Evolutionary conservation across 2,329 filamentous ascomycete species (phyloP).

Genomic region (Hirsutella thompsonii): DNA sequence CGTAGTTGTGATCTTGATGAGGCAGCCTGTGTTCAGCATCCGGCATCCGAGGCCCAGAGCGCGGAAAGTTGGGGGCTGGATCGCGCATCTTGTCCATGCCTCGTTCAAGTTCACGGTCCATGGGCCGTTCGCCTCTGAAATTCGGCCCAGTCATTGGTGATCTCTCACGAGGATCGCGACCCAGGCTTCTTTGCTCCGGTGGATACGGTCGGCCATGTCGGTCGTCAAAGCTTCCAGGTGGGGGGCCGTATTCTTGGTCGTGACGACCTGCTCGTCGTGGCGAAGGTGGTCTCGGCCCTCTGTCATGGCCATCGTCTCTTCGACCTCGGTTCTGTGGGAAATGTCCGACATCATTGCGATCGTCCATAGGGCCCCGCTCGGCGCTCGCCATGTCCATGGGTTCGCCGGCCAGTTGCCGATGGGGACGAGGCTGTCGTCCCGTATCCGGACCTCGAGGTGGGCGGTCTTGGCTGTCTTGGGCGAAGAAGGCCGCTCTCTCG

Average conservation of each 20-base stretch:
- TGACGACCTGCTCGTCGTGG: slow-evolving; percentile 28
- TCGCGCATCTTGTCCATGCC: slow-evolving; percentile 27
- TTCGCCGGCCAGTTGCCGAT: slow-evolving; percentile 14
- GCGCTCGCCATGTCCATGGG: slow-evolving; percentile 30
- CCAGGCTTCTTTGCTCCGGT: slow-evolving; percentile 16
- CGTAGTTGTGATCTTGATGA: slow-evolving; percentile 49
- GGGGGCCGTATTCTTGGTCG: slow-evolving; percentile 14
- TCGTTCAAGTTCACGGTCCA: slow-evolving; percentile 26
- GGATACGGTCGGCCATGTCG: slow-evolving; percentile 29
- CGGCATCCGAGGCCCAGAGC: slow-evolving; percentile 19
- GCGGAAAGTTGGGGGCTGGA: slow-evolving; percentile 20
- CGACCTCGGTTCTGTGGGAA: slow-evolving; percentile 18
- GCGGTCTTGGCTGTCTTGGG: slow-evolving; percentile 17
- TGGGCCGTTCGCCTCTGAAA: slow-evolving; percentile 20
- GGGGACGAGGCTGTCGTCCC: slow-evolving; percentile 16
- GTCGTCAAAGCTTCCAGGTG: slow-evolving; percentile 31
- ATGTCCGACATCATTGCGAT: slow-evolving; percentile 18
- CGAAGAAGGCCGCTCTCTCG: slow-evolving; percentile 38
- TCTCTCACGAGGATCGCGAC: slow-evolving; percentile 19
- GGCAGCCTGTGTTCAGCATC: slow-evolving; percentile 37
- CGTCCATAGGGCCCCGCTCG: slow-evolving; percentile 31
- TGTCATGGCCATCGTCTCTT: slow-evolving; percentile 32
- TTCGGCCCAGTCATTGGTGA: slow-evolving; percentile 14
- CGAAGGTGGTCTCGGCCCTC: slow-evolving; percentile 29
- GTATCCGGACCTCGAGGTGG: slow-evolving; percentile 13